phyloP scores from a whole-genome alignment of 352 stramenopile genomes.

The Pythium utonaiense region DNA sequence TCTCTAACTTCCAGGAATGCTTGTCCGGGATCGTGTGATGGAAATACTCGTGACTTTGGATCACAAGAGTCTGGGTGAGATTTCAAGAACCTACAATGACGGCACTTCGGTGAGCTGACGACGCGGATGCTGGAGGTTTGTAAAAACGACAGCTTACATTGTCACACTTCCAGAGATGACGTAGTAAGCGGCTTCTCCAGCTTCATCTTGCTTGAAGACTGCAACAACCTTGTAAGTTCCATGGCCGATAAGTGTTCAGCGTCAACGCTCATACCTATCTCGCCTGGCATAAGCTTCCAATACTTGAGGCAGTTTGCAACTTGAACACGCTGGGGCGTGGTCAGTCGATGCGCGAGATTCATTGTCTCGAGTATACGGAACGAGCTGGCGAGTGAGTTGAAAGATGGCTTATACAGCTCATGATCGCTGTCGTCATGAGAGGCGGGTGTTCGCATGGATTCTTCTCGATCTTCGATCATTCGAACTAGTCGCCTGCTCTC shows the following conservation, averaged over 20 bases:
- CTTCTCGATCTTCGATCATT: slow-evolving; percentile 25
- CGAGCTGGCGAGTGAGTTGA: slow-evolving; percentile 23
- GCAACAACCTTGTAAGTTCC: neutral
- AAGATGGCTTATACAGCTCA: neutral
- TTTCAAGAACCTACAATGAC: slow-evolving; percentile 4
- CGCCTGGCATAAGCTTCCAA: slow-evolving; percentile 18
- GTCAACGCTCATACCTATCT: slow-evolving; percentile 11
- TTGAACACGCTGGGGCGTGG: slow-evolving; percentile 21
- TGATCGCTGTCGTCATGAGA: neutral
- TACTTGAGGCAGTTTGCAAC: slow-evolving; percentile 26
- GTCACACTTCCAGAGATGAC: slow-evolving; percentile 30
- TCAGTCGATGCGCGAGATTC: slow-evolving; percentile 19
- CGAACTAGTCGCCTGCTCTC: slow-evolving; percentile 24
- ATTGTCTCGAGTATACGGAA: slow-evolving; percentile 32
- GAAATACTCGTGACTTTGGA: neutral
- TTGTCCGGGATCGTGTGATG: neutral
- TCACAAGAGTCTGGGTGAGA: neutral
- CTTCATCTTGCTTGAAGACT: slow-evolving; percentile 37
- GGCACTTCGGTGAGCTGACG: no score
- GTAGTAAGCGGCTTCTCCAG: slow-evolving; percentile 27
- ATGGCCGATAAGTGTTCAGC: neutral
- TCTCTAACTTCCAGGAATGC: slow-evolving; percentile 29
- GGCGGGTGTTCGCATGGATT: neutral
- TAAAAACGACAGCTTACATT: slow-evolving; percentile 20
- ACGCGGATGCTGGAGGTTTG: neutral